Percentiles rank a stretch among this genome's conserved stretches.
These are phyloP conservation scores for Cornus kousa DNA, from an alignment of 148 eudicot species.

Conservation along the genomic window DNA sequence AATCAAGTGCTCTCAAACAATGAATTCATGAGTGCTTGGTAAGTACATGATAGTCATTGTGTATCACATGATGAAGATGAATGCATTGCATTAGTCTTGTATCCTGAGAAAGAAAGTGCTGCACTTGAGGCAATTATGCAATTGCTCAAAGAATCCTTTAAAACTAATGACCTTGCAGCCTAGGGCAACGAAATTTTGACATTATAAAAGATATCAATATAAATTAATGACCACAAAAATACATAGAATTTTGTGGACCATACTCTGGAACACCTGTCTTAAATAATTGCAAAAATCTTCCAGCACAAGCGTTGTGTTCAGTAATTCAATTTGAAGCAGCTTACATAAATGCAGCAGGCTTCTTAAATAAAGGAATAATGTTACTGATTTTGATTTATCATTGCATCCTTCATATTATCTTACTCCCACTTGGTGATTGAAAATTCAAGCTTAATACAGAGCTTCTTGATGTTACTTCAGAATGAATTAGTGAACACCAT, in stretches of 20 bases:
- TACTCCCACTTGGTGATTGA: too few relatives aligned
- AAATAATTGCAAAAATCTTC: not conserved
- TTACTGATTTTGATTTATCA: too few relatives aligned
- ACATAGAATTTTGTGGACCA: not conserved
- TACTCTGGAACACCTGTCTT: not conserved
- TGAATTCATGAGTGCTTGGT: not conserved
- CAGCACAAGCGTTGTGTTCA: not conserved
- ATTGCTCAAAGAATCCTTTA: not conserved
- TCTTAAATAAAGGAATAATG: too few relatives aligned
- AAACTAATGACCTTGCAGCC: not conserved
- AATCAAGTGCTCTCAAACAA: too few relatives aligned
- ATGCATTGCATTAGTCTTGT: not conserved
- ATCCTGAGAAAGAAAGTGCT: not conserved
- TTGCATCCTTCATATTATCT: too few relatives aligned
- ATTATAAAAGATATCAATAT: not conserved
- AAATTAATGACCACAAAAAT: not conserved
- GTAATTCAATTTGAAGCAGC: not conserved
- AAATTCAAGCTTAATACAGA: too few relatives aligned
- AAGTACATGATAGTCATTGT: not conserved
- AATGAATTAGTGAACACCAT: too few relatives aligned
- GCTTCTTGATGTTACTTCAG: too few relatives aligned
- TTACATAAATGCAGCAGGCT: not conserved
- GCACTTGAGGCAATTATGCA: not conserved
- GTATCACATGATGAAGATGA: not conserved
- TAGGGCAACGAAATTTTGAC: not conserved